Base-by-base conservation (phyloP, 257 asterid genomes). In the Parsonsia alboflavescens region DNA sequence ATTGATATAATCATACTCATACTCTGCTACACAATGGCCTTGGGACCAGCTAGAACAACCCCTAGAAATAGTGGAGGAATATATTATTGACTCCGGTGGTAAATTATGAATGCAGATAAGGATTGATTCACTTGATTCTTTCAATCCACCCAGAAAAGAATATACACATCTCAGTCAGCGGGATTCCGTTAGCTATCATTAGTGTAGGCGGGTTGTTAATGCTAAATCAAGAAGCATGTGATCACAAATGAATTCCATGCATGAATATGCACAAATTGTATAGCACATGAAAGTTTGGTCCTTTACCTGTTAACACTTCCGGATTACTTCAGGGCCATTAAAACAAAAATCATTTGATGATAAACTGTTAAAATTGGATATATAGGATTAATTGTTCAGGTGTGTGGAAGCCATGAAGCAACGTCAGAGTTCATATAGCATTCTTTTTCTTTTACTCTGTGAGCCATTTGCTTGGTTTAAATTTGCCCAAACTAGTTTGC, bases 401-500 rank as follows among this genome's bases (percentile, higher is more conserved):
- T 16, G 44, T 16, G 21, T 15, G 11, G 68, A 63, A 33, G 46
- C 24, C 48, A 63, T 3, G 22, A 15, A 11, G 16, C 13, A 64
- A 36, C 7, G 6, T 64, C 16, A 39, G n/a, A 64, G 6, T 7
- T 7, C 16, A 64, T 36, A 36, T 17, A 58, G 24, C 12, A 15
- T 58, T 10, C 24, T 7, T 24, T 24, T 58, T 57, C 65, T 24
- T 59, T 59, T 10, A 59, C 66, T 26, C 41, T 10, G 41, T 59
- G 19, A 11, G 26, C 39, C 39, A 33, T 33, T 1, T n/a, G n/a
- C 21, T 10, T 59, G 41, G 11, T 11, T 59, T 33, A 33, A 24
- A 22, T 2, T 24, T 39, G 15, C 0, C 10, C 15, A 2, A 28
- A 73, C 73, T 86, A 85, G 61, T 33, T 89, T 50, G 91, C 89